Base-by-base conservation (phyloP, 2,329 filamentous ascomycete genomes). In the Cordyceps cateniannulata region DNA sequence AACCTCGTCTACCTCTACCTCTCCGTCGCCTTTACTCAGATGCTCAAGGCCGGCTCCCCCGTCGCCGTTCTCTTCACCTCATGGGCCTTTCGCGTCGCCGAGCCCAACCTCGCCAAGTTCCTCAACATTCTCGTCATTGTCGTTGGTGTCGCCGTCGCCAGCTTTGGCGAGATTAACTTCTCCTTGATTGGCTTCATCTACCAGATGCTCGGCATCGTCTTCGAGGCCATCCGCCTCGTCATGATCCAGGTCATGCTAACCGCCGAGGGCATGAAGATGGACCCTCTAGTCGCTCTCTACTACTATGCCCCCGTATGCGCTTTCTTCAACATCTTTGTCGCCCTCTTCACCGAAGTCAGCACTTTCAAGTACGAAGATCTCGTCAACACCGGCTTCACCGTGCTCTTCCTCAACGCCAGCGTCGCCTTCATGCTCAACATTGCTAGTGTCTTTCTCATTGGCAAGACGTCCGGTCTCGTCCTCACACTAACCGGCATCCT, bases 281-380 rank as follows among this genome's bases (percentile, higher is more conserved):
- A 95, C 70, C 90, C 91, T 40, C 82, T 96, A 40, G 90, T 95
- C 63, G 91, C 89, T 35, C 82, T 96, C 24, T 96, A 96, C 81
- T 96, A 96, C 79, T 96, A 91, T 71, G 91, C 91, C 0, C 91
- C 91, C 5, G 86, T 91, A 53, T 96, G 91, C 75, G 89, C 90
- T 53, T 75, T 87, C 68, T 91, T 92, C 86, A 96, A 96, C 76
- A 78, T 88, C 60, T 67, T 88, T 42, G 85, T 91, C 38, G 85
- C 88, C 63, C 72, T 90, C 62, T 78, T 89, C 66, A 78, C 85
- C n/a, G 90, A 96, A 75, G 72, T 88, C 2, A 84, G 84, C 40
- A 78, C 71, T 42, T 85, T 96, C 75, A 80, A 84, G 51, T 80
- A 86, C 75, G 81, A 76, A 48, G 86, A 93, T 66, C 76, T 92